These are phyloP conservation scores for Magnaporthiopsis poae DNA, from an alignment of 2,329 filamentous ascomycete species.

Conservation along the genomic window DNA sequence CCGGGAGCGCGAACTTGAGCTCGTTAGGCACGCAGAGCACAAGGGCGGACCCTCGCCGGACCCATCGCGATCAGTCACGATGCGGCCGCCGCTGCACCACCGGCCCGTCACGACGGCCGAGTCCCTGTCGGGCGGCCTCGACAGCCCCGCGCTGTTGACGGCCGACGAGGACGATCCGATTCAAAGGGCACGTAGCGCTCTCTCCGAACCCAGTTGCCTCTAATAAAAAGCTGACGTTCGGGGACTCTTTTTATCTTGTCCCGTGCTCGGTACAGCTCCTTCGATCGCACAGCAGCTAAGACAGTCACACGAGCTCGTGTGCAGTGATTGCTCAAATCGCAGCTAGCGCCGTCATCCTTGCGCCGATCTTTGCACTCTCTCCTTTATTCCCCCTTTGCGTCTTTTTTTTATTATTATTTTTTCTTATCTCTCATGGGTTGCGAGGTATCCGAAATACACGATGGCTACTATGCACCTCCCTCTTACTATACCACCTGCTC, in stretches of 20 bases:
- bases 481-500: background rate
- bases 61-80: conserved; percentile 18
- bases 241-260: background rate
- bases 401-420: background rate
- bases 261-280: conserved; percentile 9
- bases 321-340: background rate
- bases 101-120: conserved; percentile 60
- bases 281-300: conserved; percentile 12
- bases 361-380: background rate
- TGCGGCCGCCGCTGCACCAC: conserved; percentile 7
- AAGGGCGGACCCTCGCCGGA: conserved; percentile 16
- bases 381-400: background rate
- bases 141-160: conserved; percentile 54
- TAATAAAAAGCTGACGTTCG: conserved; percentile 7
- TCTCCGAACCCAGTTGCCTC: conserved; percentile 29
- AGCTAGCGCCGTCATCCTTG: too few species aligned
- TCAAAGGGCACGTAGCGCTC: conserved; percentile 39
- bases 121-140: conserved; percentile 44
- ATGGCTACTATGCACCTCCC: background rate
- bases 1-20: conserved; percentile 44
- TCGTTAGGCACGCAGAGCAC: conserved; percentile 26
- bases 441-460: background rate
- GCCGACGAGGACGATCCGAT: conserved; percentile 50
- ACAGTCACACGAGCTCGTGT: background rate
- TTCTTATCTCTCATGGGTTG: background rate